Evolutionary conservation across 768 basidiomycete genomes (phyloP), one percentile per base, ranked within the genome.

Genomic region (Boletellus emodensis): DNA sequence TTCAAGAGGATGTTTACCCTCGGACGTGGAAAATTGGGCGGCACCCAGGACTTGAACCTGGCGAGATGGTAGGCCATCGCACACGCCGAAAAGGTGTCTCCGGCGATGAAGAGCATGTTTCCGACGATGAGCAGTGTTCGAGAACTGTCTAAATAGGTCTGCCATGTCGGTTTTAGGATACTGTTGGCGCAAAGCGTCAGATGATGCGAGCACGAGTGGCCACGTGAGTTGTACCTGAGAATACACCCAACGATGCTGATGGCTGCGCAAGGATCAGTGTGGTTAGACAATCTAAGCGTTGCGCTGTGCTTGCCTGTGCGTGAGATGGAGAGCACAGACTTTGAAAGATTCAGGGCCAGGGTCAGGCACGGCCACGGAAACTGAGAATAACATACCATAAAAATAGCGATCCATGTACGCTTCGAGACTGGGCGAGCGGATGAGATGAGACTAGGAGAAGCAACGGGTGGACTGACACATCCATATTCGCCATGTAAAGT

Each of bases 401-500:
- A 4, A 18, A 50, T 2, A 11, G 57, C 47, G 24, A 66, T 53
- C 49, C 51, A 56, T 39, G 1, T 36, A 5, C 36, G 54, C n/a
- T 36, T 51, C 1, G 52, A 53, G 46, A 65, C 63, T 65, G 22
- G 30, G 48, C 5, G 6, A 49, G 44, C 0, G 1, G 1, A 37
- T 65, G 40, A 33, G 20, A 36, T 6, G 43, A 46, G 4, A 4
- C 7, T 17, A 24, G 12, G 12, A 1, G 33, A 26, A 2, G 38
- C 3, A 22, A 44, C 13, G 3, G 36, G 12, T 40, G 17, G 28
- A 55, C 62, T 48, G 38, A 65, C 63, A 65, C 38, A 55, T 11
- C 64, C 64, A 65, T 59, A 65, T 54, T 6, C 63, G 52, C 63
- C 63, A 65, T 5, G 62, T 66, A 44, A 65, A 65, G 49, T 65